Conservation (phyloP, 441 rosid species). For the Gossypium laxum region DNA sequence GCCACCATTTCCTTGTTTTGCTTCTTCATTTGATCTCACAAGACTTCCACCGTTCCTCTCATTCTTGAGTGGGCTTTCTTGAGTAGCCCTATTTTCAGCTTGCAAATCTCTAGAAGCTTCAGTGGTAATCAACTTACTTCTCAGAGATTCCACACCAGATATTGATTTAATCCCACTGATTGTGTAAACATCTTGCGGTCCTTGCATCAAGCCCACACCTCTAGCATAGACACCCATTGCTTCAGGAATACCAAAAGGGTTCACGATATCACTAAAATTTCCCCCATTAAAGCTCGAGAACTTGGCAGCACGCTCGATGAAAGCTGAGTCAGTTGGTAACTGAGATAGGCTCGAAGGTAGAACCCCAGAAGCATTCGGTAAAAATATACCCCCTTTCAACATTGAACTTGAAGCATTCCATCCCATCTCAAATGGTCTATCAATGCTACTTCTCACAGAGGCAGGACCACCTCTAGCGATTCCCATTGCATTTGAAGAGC, state of each 20-base stretch:
- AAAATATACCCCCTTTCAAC: constrained; percentile 50
- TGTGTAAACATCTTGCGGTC: constrained; percentile 32
- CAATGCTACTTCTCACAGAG: constrained; percentile 32
- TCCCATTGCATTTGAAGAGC: constrained; percentile 32
- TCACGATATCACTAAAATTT: constrained; percentile 59
- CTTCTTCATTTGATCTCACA: constrained; percentile 44
- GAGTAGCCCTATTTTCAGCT: constrained; percentile 29
- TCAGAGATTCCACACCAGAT: constrained; percentile 38
- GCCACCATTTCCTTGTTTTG: constrained; percentile 49
- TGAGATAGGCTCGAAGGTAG: constrained; percentile 68
- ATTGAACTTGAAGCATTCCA: constrained; percentile 58
- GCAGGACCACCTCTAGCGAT: constrained; percentile 30
- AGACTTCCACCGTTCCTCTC: constrained; percentile 39
- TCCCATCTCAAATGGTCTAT: constrained; percentile 53
- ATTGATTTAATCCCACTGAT: constrained; percentile 31
- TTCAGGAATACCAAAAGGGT: constrained; percentile 51
- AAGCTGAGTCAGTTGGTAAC: constrained; percentile 78
- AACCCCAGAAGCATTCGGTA: constrained; percentile 44
- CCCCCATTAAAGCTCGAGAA: constrained; percentile 75
- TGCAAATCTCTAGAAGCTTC: constrained; percentile 44
- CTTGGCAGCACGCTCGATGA: constrained; percentile 92
- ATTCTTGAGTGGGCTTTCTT: constrained; percentile 37
- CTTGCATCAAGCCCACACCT: constrained; percentile 42
- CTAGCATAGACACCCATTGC: constrained; percentile 46
- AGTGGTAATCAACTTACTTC: constrained; percentile 33